Evolutionary conservation across 164 flowering plant species (phyloP), one percentile per base, ranked within the genome.

Genomic region (Aristolochia californica): DNA sequence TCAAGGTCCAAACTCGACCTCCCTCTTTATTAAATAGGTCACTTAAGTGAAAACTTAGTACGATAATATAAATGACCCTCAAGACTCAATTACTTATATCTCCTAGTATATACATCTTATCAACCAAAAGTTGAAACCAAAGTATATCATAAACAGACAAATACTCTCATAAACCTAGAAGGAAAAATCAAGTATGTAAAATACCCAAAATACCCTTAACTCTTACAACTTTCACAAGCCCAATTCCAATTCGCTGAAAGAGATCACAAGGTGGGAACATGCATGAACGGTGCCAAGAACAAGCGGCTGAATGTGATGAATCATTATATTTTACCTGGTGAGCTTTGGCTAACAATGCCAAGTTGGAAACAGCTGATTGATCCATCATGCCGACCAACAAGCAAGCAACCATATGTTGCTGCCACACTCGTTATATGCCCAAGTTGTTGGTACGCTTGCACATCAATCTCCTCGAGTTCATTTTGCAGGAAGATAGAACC

Each of bases 301-400:
- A 12, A 9, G 40, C 10, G 10, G 1, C 0, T 34, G 10, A 9
- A 7, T 3, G 10, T 34, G 40, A 34, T 34, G 10, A 7, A 34
- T 3, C 10, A 7, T 7, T 34, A 12, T 34, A 34, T 34, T 49
- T 50, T 68, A 87, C 96, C 87, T 65, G 83, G 83, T 53, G 75
- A 62, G 53, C 55, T 67, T 55, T 59, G 74, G 55, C 79, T 76
- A 70, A 74, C 74, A 47, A 25, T 14, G 28, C 84, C 88, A 67
- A 83, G 82, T 55, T 68, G 84, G 49, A 79, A 75, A 58, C 78
- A 82, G 40, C 62, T 34, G 70, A 83, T 68, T 59, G 89, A 79
- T 17, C 94, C 97, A 78, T 87, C 89, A 58, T 30, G 55, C 56
- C 77, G 70, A 55, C 96, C 96, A 67, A 91, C 54, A 0, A 76